Base-by-base conservation (phyloP, 2,329 filamentous ascomycete species). In the Sporothrix brasiliensis region DNA sequence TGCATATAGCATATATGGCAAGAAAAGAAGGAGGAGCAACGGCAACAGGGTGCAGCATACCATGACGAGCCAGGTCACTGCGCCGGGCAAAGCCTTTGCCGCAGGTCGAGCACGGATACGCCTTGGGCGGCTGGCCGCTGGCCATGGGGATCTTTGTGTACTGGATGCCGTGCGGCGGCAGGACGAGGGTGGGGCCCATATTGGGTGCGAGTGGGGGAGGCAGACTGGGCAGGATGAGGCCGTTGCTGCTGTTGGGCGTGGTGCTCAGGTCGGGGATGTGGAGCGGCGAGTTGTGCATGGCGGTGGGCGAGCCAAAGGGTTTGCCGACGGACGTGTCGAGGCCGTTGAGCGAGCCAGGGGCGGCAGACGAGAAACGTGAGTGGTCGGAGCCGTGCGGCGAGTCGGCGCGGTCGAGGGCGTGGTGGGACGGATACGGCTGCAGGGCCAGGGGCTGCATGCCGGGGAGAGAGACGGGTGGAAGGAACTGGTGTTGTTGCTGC, bases 21-120 rank as follows among this genome's bases (percentile, higher is more conserved):
- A 10, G 24, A 4, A 7, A 52, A 34, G 9, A 27, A 14, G 13
- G 39, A 44, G 19, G 21, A 24, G 68, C 60, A 52, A 65, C 27
- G 2, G 24, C 60, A 52, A 65, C 27, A 54, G 30, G 47, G 81
- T 47, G 44, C 44, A 47, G 2, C 91, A 80, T 88, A 97, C 94
- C 94, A 81, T 99, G 95, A 76, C 95, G 88, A 73, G 94, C 93
- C 67, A 98, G 88, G 82, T 99, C 95, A 81, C 94, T 98, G 74
- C 95, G 87, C 77, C 95, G 86, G 68, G 95, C 95, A 79, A 99
- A 99, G 30, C 91, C 91, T 81, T 98, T 98, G 71, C 87, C 87
- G 79, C 95, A 99, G 3, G 91, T 94, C 74, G 89, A 91, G 82
- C 95, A 99, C 27, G 93, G 90, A 77, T 95, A 97, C 1, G 92